Evolutionary conservation across 257 asterid genomes (phyloP).

Genomic region (Solanum chmielewskii): DNA sequence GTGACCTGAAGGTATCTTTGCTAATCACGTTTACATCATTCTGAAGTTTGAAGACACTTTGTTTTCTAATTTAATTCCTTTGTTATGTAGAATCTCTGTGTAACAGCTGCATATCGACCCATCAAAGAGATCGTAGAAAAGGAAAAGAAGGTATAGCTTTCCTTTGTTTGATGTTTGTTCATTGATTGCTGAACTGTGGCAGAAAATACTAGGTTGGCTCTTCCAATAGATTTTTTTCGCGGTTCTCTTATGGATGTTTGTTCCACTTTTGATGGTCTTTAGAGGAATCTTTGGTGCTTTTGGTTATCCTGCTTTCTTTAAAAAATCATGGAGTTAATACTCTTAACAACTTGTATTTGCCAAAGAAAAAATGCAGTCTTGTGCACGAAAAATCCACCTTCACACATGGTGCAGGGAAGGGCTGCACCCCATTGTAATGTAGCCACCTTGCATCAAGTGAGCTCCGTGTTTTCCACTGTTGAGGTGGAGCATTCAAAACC

Average conservation of each 20-base stretch:
- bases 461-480: neutral
- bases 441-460: neutral
- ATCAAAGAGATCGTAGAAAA: slow-evolving; percentile 77
- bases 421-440: too few species aligned
- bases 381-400: neutral
- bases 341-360: neutral
- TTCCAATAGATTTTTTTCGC: neutral
- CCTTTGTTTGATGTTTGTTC: neutral
- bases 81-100: slow-evolving; percentile 67
- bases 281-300: neutral
- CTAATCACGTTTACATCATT: neutral
- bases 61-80: neutral
- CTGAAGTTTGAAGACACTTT: neutral
- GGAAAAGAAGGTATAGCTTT: slow-evolving; percentile 59
- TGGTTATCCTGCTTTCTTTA: neutral
- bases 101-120: slow-evolving; percentile 87
- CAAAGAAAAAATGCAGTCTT: neutral
- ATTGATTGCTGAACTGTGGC: neutral
- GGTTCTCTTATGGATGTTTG: neutral
- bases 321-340: neutral
- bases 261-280: neutral
- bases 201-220: neutral
- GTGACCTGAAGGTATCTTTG: slow-evolving; percentile 75
- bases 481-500: neutral
- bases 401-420: neutral